Conservation (phyloP, 2,329 filamentous ascomycete genomes). For the Penicillium palitans region DNA sequence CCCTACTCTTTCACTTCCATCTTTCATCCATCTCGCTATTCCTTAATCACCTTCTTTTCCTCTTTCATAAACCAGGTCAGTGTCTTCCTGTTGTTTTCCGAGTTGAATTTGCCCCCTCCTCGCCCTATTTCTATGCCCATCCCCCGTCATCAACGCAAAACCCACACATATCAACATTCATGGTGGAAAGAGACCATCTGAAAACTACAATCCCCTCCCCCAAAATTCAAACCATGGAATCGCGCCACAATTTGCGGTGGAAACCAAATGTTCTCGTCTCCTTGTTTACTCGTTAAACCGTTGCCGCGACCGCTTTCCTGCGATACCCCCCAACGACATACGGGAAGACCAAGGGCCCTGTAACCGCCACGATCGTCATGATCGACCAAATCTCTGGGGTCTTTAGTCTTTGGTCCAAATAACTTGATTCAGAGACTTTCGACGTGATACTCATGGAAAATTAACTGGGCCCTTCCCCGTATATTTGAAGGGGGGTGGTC, state of each 20-base stretch:
- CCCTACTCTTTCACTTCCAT: slow-evolving; percentile 16
- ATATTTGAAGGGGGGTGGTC: background rate
- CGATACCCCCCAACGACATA: slow-evolving; percentile 15
- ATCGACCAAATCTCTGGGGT: slow-evolving; percentile 5
- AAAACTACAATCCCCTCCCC: background rate
- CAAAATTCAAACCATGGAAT: slow-evolving; percentile 4
- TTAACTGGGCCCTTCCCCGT: slow-evolving; percentile 5
- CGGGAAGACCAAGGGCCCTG: slow-evolving; percentile 11
- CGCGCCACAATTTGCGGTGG: slow-evolving; percentile 2
- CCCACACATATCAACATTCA: slow-evolving; percentile 18
- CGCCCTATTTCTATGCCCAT: slow-evolving; percentile 3
- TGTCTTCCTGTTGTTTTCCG: slow-evolving; percentile 8
- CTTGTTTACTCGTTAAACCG: slow-evolving; percentile 25
- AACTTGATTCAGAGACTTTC: background rate
- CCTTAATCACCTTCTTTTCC: slow-evolving; percentile 16
- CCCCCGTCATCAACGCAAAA: slow-evolving; percentile 15
- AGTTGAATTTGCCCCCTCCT: slow-evolving; percentile 10
- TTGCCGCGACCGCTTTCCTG: slow-evolving; percentile 27
- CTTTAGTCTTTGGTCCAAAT: background rate
- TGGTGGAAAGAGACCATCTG: background rate
- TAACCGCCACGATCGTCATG: slow-evolving; percentile 17
- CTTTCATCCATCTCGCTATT: slow-evolving; percentile 18
- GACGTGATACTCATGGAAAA: slow-evolving; percentile 6
- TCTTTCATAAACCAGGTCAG: slow-evolving; percentile 30
- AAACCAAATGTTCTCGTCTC: slow-evolving; percentile 6